Evolutionary conservation across 2,329 filamentous ascomycete genomes (phyloP), one percentile per base, ranked within the genome.

Genomic region (Thielaviopsis ethacetica): DNA sequence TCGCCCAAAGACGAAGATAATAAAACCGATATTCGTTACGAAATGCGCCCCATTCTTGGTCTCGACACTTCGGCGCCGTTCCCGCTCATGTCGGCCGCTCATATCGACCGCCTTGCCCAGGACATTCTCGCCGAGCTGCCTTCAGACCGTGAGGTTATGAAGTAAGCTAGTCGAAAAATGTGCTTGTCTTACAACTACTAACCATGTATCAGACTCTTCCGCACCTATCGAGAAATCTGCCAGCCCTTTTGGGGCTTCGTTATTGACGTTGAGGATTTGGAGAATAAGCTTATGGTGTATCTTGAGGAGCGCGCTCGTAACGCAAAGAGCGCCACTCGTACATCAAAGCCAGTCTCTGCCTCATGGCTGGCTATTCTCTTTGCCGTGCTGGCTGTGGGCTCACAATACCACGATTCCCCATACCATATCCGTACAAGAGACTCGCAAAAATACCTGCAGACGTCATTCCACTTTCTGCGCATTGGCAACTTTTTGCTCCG

Each of bases 211-310:
- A 84, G 81, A 65, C 71, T 83, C 6, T 84, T 85, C 65, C 76
- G 79, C 52, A 80, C 81, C 1, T 85, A 84, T 70, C 84, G 84
- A 67, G 80, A 84, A 65, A 81, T 83, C 24, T 78, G 82, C 1
- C 82, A 85, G 54, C 80, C 80, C 1, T 85, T 85, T 63, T 85
- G 82, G 82, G 81, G 81, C 1, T 82, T 85, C 55, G 78, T 85
- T 19, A 76, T 83, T 60, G 81, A 84, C 63, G 80, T 85, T 58
- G 80, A 83, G 59, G 81, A 83, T 57, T 76, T 85, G 27, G 82
- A 85, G 64, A 77, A 79, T 4, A 80, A 77, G 62, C 72, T 85
- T 53, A 83, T 84, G 75, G 73, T 81, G 22, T 84, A 85, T 63
- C 72, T 85, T 1, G 82, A 84, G 63, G 81, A 84, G 60, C 74